Conservation (phyloP, 768 basidiomycete genomes). For the Auriscalpium vulgare region DNA sequence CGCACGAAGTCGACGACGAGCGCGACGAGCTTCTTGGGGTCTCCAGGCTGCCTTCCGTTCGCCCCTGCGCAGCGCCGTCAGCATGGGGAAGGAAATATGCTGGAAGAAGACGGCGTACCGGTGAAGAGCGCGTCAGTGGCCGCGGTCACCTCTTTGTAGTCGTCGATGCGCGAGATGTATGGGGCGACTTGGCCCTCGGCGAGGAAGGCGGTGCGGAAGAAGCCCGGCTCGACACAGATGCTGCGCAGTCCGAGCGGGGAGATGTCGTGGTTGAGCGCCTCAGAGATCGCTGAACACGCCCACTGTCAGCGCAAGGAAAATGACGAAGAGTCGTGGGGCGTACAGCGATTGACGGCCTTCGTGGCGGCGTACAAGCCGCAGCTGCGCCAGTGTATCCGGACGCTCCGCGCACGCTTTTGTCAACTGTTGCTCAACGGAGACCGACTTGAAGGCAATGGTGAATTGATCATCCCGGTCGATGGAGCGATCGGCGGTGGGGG, state of each 20-base stretch:
- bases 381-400: not conserved
- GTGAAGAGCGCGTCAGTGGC: no score
- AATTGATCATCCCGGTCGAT: not conserved
- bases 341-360: not conserved
- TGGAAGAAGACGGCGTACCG: no score
- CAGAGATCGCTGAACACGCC: no score
- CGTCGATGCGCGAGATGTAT: conserved; percentile 24
- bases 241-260: no score
- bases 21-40: no score
- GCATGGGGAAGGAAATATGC: no score
- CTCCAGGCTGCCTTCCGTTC: no score
- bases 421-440: not conserved
- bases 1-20: no score
- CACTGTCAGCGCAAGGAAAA: not conserved
- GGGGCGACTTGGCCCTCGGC: conserved; percentile 5
- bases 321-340: not conserved
- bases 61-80: no score
- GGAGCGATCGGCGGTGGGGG: not conserved
- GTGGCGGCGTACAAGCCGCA: not conserved
- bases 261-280: no score
- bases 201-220: no score
- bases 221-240: no score
- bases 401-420: not conserved
- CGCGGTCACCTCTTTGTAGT: conserved; percentile 4
- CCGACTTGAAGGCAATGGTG: not conserved